Conservation (phyloP, 2,329 filamentous ascomycete genomes). For the Geosmithia putterillii region DNA sequence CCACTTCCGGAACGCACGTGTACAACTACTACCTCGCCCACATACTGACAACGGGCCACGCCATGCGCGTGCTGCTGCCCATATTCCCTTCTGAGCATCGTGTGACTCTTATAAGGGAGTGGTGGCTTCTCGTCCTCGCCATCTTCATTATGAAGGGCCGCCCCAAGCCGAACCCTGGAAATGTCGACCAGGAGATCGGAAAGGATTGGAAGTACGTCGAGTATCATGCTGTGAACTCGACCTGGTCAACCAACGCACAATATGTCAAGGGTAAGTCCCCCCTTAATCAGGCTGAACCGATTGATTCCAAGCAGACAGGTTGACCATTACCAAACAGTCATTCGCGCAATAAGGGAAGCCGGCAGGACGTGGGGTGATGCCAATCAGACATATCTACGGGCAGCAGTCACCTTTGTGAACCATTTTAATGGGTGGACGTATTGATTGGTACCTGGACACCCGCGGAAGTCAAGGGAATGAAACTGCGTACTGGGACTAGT, state of each 20-base stretch:
- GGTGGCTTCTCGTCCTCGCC: constrained; percentile 75
- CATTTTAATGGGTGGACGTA: constrained; percentile 58
- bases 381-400: constrained; percentile 51
- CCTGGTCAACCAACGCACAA: constrained; percentile 62
- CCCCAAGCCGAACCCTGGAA: constrained; percentile 57
- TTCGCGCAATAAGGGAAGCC: constrained; percentile 64
- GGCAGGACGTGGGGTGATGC: constrained; percentile 63
- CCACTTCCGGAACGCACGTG: constrained; percentile 41
- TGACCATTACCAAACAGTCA: constrained; percentile 26
- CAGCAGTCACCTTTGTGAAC: constrained; percentile 60
- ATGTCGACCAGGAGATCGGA: constrained; percentile 45
- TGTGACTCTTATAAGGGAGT: constrained; percentile 62
- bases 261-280: constrained; percentile 66
- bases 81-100: constrained; percentile 64
- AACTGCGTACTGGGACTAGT: too few species aligned
- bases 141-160: constrained; percentile 67
- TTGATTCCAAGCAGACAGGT: background rate
- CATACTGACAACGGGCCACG: constrained; percentile 74
- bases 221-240: constrained; percentile 55
- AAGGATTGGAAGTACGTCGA: constrained; percentile 70
- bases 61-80: constrained; percentile 74
- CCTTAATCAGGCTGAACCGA: background rate
- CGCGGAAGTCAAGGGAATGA: too few species aligned
- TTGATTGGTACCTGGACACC: too few species aligned
- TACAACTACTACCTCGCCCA: constrained; percentile 82